Base-by-base conservation (phyloP, 148 eudicot genomes). In the Fagopyrum homotropicum region DNA sequence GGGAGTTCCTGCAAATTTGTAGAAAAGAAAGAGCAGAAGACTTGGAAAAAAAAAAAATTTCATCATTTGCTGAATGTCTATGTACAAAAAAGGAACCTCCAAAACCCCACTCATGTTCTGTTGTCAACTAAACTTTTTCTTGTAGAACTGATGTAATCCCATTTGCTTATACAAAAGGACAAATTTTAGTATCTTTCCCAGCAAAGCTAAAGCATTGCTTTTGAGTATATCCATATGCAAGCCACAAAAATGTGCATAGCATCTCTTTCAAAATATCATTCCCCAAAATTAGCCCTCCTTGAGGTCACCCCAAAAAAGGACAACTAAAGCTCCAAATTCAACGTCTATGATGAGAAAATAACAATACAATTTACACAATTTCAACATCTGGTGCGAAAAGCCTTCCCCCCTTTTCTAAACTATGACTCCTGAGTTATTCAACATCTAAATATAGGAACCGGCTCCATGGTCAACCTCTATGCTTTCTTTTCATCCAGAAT, bases 191-290 rank as follows among this genome's bases (percentile, higher is more conserved):
- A 22, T 60, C 8, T 22, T 57, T 26, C 66, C 66, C 35, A 63
- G 43, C 69, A 63, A 11, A 63, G 69, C 69, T 63, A 63, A 12
- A 30, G 16, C 69, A 63, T 63, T 63, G n/a, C 5, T 45, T n/a
- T 29, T 35, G 40, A 35, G 40, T 35, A 45, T 16, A 68, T 68
- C n/a, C 43, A 68, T 40, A 68, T 35, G 16, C 46, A 68, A 6
- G 47, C 26, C 46, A 68, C 72, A 68, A 68, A 68, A 68, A 68
- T 35, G 72, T 68, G 72, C 72, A 68, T 44, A 14, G 72, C 72
- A 35, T 44, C 47, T 44, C 47, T 40, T 16, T 68, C 63, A 19
- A 57, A 19, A 57, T 8, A 57, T 3, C 22, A 10, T 17, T 57
- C 5, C 63, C 63, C 63, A 19, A 29, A 8, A 8, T 9, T 12